Evolutionary conservation across 2,329 filamentous ascomycete genomes (phyloP), one percentile per base, ranked within the genome.

Genomic region (Mycogone perniciosa): DNA sequence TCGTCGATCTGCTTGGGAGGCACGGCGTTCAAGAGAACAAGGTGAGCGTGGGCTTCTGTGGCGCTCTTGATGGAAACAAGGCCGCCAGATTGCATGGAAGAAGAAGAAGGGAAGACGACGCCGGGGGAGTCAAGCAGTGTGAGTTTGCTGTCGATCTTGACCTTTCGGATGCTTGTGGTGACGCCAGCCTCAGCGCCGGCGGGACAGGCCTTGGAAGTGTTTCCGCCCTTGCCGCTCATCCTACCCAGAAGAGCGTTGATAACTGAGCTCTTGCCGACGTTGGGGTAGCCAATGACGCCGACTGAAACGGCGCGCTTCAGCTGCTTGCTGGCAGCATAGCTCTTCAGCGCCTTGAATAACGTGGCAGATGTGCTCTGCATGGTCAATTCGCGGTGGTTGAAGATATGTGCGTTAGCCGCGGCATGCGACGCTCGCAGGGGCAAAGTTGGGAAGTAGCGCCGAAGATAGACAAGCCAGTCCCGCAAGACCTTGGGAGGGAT

Each of bases 1-100:
- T 99, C 93, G 55, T 89, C 85, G 57, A 99, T 96, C 65, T 95
- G 88, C 75, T 92, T 95, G 30, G 91, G 91, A 0, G 93, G 92
- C 4, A 99, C 80, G 31, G 90, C 90, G 68, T 96, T 96, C 48
- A 96, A 80, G 39, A 96, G 84, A 50, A 95, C 82, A 26, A 96
- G 80, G 61, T 90, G 83, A 30, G 91, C 90, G 67, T 93, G 87
- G 37, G 89, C 86, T 60, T 89, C 84, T 59, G 80, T 78, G 48
- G 77, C 73, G 62, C 78, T 82, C 67, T 84, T 85, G 59, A 77
- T 71, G 51, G 65, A 71, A 48, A 76, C 71, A 50, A 76, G 72
- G 20, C 68, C 67, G 40, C 62, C 67, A 5, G 67, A 65, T 44
- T 68, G 60, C 37, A 59, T 52, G 29, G 67, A 64, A 8, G 70